Evolutionary conservation across 495 filamentous ascomycete species (phyloP).

Genomic region (Rhypophila decipiens): DNA sequence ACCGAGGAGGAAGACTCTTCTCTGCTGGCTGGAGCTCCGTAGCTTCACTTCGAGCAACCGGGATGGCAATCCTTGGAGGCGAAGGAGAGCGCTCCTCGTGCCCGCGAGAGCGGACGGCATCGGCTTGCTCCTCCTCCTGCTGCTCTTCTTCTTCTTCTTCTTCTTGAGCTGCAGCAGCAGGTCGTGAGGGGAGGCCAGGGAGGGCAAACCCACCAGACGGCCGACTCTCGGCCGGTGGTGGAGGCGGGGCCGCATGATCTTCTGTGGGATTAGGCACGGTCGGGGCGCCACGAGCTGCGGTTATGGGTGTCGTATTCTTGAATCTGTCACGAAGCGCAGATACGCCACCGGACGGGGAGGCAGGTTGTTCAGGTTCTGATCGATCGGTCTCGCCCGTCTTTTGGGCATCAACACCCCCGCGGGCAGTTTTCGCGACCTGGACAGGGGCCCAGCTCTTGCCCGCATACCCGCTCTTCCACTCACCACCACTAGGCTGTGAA

Average conservation of each 20-base stretch:
- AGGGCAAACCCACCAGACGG: slow-evolving; percentile 65
- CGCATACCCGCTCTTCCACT: slow-evolving; percentile 84
- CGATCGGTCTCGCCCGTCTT: slow-evolving; percentile 46
- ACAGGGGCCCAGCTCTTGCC: slow-evolving; percentile 87
- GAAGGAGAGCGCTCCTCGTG: slow-evolving; percentile 42
- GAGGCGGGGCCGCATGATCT: slow-evolving; percentile 41
- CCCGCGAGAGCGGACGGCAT: slow-evolving; percentile 27
- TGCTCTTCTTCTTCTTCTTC: slow-evolving; percentile 53
- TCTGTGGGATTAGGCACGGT: slow-evolving; percentile 27
- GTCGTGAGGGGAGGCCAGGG: slow-evolving; percentile 61
- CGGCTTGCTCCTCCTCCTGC: slow-evolving; percentile 47
- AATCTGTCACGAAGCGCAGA: slow-evolving; percentile 71
- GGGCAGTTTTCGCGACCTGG: slow-evolving; percentile 62
- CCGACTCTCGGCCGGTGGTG: slow-evolving; percentile 55
- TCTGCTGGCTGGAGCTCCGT: slow-evolving; percentile 47
- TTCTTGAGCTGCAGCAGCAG: slow-evolving; percentile 47
- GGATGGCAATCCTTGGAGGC: slow-evolving; percentile 82
- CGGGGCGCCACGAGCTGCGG: slow-evolving; percentile 37
- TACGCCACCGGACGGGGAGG: slow-evolving; percentile 52
- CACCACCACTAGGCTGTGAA: slow-evolving; percentile 62
- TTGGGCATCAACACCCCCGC: slow-evolving; percentile 54
- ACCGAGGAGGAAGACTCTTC: slow-evolving; percentile 39
- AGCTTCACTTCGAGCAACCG: slow-evolving; percentile 59
- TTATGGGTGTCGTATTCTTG: slow-evolving; percentile 60
- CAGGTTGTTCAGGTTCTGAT: slow-evolving; percentile 35